Percentiles rank a stretch among this genome's conserved stretches.
Conservation (phyloP, 2,329 filamentous ascomycete genomes). For the Ophiosphaerella narmari region DNA sequence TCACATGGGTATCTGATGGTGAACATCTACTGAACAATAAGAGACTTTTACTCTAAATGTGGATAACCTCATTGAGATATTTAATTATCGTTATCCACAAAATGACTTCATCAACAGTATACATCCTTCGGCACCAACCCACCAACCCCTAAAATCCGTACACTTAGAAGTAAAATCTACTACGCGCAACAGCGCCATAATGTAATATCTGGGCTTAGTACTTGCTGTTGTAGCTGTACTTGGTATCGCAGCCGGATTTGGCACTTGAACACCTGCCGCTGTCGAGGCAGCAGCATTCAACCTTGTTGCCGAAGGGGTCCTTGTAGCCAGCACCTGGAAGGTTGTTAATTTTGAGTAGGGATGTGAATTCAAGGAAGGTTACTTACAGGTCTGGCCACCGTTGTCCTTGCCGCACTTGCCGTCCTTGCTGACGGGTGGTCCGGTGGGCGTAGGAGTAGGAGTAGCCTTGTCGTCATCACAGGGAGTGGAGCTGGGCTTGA, state of each 20-base stretch:
- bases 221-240: constrained; percentile 32
- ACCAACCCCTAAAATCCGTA: not conserved
- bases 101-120: too few species aligned
- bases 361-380: not conserved
- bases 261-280: constrained; percentile 27
- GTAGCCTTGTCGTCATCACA: constrained; percentile 11
- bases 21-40: too few species aligned
- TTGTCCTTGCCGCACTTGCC: constrained; percentile 32
- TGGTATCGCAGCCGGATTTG: constrained; percentile 32
- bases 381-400: constrained; percentile 26
- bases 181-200: too few species aligned
- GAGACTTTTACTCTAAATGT: too few species aligned
- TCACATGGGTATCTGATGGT: too few species aligned
- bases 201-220: constrained; percentile 7
- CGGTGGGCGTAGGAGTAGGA: constrained; percentile 17
- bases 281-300: constrained; percentile 33
- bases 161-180: too few species aligned
- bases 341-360: too few species aligned
- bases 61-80: too few species aligned
- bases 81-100: too few species aligned
- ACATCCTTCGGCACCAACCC: too few species aligned
- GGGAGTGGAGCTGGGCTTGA: constrained; percentile 20
- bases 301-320: constrained; percentile 15
- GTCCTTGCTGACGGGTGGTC: constrained; percentile 21
- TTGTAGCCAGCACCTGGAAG: constrained; percentile 23